Percentiles rank a stretch among this genome's conserved stretches.
Evolutionary conservation across 164 flowering plant species (phyloP).

Genomic region (Magnolia kwangsiensis): DNA sequence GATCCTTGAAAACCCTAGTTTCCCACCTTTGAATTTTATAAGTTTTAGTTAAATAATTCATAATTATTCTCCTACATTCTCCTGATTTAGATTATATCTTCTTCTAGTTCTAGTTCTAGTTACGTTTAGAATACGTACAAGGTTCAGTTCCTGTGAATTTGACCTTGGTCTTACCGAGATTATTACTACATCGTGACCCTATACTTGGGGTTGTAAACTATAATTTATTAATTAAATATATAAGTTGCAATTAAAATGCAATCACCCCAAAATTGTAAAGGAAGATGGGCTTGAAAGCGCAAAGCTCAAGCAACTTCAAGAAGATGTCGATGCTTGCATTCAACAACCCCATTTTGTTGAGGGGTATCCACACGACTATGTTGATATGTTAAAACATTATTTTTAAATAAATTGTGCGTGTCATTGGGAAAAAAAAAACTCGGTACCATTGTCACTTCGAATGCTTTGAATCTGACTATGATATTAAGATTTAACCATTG

Average conservation of each 20-base stretch:
- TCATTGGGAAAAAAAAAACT: slow-evolving; percentile 6
- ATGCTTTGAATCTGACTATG: background rate
- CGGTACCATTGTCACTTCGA: slow-evolving; percentile 1
- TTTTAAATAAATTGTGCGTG: background rate
- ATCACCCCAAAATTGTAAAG: background rate
- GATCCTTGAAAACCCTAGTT: too few relatives aligned
- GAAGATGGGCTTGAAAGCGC: background rate
- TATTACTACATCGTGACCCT: too few relatives aligned
- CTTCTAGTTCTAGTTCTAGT: too few relatives aligned
- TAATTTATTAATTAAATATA: background rate
- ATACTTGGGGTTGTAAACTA: too few relatives aligned
- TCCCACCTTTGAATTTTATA: too few relatives aligned
- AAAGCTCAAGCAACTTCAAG: slow-evolving; percentile 5
- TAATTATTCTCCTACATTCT: too few relatives aligned
- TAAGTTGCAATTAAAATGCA: background rate
- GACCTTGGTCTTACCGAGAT: too few relatives aligned
- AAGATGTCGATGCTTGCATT: slow-evolving; percentile 1
- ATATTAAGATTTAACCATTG: slow-evolving; percentile 1
- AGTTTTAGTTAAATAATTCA: too few relatives aligned
- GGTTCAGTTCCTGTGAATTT: too few relatives aligned
- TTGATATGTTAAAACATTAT: background rate
- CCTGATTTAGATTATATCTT: too few relatives aligned
- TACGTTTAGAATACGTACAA: too few relatives aligned
- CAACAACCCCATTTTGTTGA: slow-evolving; percentile 8
- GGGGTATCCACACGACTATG: background rate